Evolutionary conservation across 495 filamentous ascomycete species (phyloP).

Genomic region (Penicillium cataractarum): DNA sequence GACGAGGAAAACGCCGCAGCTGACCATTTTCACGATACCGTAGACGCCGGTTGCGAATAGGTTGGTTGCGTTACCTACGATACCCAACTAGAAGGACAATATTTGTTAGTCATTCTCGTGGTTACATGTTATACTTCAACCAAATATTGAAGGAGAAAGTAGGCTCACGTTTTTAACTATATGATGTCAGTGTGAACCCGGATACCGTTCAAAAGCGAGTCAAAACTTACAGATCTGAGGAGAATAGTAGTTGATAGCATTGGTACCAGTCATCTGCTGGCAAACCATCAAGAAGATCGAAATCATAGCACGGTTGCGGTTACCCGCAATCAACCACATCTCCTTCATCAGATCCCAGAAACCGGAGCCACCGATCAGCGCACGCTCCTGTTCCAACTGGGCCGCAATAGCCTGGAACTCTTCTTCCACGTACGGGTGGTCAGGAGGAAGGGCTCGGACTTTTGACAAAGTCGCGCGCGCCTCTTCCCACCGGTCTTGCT

Average conservation of each 20-base stretch:
- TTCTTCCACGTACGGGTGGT: conserved; percentile 66
- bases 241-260: conserved; percentile 72
- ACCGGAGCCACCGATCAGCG: conserved; percentile 60
- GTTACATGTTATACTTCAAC: background rate
- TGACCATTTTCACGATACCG: conserved; percentile 57
- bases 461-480: conserved; percentile 57
- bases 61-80: conserved; percentile 46
- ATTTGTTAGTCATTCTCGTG: background rate
- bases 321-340: conserved; percentile 69
- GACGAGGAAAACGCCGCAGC: conserved; percentile 65
- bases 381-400: conserved; percentile 71
- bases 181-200: background rate
- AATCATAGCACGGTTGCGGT: conserved; percentile 62
- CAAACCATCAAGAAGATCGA: conserved; percentile 67
- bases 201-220: background rate
- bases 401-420: conserved; percentile 66
- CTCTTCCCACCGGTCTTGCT: conserved; percentile 70
- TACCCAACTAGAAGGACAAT: conserved; percentile 36
- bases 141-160: no score
- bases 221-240: conserved; percentile 66
- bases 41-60: conserved; percentile 60
- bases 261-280: conserved; percentile 71
- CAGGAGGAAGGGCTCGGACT: conserved; percentile 55
- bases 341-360: conserved; percentile 70
- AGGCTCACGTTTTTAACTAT: conserved; percentile 31